phyloP scores from a whole-genome alignment of 768 basidiomycete genomes.

The Lactarius sp. region DNA sequence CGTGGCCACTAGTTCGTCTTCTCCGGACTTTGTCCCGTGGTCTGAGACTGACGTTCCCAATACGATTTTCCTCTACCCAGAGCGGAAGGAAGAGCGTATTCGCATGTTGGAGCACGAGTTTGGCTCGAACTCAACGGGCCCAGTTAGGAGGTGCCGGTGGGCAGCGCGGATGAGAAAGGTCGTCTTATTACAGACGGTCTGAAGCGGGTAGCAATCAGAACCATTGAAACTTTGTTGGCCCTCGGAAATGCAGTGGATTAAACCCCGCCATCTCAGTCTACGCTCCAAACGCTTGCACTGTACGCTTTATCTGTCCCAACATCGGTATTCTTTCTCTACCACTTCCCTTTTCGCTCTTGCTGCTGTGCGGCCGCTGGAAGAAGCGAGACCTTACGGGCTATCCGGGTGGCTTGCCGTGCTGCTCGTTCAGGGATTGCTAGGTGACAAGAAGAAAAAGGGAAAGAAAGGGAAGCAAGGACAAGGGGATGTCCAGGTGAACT shows the following conservation, averaged over 20 bases:
- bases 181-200: too few relatives aligned
- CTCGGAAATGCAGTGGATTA: conserved; percentile 48
- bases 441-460: conserved; percentile 41
- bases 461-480: conserved; percentile 34
- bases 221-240: conserved; percentile 47
- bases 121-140: too few relatives aligned
- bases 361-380: conserved; percentile 41
- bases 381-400: conserved; percentile 24
- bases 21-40: conserved; percentile 51
- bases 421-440: conserved; percentile 47
- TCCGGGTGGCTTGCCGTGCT: conserved; percentile 52
- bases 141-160: too few relatives aligned
- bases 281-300: conserved; percentile 50
- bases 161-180: too few relatives aligned
- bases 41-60: too few relatives aligned
- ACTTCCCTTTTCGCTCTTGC: conserved; percentile 57
- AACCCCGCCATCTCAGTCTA: conserved; percentile 56
- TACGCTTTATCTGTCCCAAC: conserved; percentile 55
- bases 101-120: too few relatives aligned
- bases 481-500: conserved; percentile 63
- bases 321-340: conserved; percentile 45
- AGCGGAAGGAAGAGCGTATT: too few relatives aligned
- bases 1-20: conserved; percentile 39
- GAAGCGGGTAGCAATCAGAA: conserved; percentile 48
- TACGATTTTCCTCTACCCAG: too few relatives aligned